A percentile compares a stretch with the other conserved stretches of the same genome.
Evolutionary conservation across 1,139 yeast genomes (phyloP).

Genomic region (Candida freyschussii): DNA sequence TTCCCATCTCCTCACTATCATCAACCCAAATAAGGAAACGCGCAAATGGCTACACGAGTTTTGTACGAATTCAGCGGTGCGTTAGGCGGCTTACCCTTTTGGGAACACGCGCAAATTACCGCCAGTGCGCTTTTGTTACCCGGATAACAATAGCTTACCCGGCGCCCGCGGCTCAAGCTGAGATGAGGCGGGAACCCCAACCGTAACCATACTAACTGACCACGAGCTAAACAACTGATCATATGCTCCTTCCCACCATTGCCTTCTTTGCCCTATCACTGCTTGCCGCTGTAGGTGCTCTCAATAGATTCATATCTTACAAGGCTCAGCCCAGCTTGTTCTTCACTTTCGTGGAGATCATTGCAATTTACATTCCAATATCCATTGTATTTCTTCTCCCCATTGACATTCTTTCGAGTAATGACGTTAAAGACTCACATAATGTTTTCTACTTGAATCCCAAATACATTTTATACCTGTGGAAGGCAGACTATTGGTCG

Average conservation of each 20-base stretch:
- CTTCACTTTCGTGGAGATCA: conserved; percentile 27
- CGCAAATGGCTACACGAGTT: too few species aligned
- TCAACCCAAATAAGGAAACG: too few species aligned
- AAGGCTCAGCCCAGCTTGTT: conserved; percentile 19
- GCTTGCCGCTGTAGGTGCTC: conserved; percentile 14
- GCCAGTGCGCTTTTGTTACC: too few species aligned
- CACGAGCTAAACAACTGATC: background rate
- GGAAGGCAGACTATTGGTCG: conserved; percentile 79
- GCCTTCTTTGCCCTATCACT: conserved; percentile 18
- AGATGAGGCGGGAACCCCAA: too few species aligned
- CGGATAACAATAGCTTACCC: too few species aligned
- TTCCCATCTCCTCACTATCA: too few species aligned
- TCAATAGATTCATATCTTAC: conserved; percentile 18
- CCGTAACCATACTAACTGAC: too few species aligned
- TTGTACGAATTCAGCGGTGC: too few species aligned
- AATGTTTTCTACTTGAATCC: conserved; percentile 39
- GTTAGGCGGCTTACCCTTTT: too few species aligned
- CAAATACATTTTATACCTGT: conserved; percentile 47
- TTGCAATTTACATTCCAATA: conserved; percentile 50
- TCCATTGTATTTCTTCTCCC: conserved; percentile 54
- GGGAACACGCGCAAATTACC: too few species aligned
- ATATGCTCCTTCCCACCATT: conserved; percentile 22
- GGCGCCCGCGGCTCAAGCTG: too few species aligned
- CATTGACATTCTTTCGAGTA: conserved; percentile 44
- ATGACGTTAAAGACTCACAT: conserved; percentile 21